Evolutionary conservation across 371 early-diverging fungal species (phyloP).

Genomic region (Mortierella sp.): DNA sequence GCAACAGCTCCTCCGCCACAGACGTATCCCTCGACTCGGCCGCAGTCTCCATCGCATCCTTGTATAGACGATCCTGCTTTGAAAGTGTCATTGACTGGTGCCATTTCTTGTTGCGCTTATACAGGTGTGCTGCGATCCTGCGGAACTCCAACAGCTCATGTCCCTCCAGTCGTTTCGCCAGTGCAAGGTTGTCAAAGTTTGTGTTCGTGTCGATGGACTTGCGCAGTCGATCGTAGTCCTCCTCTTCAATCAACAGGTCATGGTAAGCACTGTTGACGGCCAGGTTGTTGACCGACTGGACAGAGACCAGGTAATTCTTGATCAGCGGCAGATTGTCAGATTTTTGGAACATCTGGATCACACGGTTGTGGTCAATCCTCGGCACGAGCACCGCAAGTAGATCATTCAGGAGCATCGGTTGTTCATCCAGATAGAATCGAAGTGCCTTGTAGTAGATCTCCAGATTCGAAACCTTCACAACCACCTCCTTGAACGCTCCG

Average conservation of each 20-base stretch:
- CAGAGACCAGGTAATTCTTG: slow-evolving; percentile 92
- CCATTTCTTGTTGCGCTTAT: slow-evolving; percentile 95
- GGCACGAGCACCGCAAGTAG: slow-evolving; percentile 88
- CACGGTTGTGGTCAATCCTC: slow-evolving; percentile 95
- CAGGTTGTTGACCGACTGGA: slow-evolving; percentile 92
- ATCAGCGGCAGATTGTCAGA: slow-evolving; percentile 96
- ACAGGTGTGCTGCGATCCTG: slow-evolving; percentile 94
- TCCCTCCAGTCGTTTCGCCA: slow-evolving; percentile 92
- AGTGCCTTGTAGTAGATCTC: slow-evolving; percentile 98
- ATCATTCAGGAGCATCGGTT: slow-evolving; percentile 93
- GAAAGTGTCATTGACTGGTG: slow-evolving; percentile 93
- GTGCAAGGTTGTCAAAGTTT: slow-evolving; percentile 91
- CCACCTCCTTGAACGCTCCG: slow-evolving; percentile 92
- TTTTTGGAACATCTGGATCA: slow-evolving; percentile 95
- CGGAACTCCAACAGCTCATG: slow-evolving; percentile 97
- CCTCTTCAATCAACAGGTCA: slow-evolving; percentile 96
- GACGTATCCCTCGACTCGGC: slow-evolving; percentile 87
- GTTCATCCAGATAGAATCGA: slow-evolving; percentile 95
- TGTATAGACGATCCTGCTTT: slow-evolving; percentile 95
- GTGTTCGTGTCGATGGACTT: slow-evolving; percentile 92
- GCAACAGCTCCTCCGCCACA: slow-evolving; percentile 91
- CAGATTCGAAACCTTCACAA: slow-evolving; percentile 95
- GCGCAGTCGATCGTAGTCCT: slow-evolving; percentile 91
- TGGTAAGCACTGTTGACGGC: slow-evolving; percentile 94
- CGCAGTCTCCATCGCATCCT: slow-evolving; percentile 98